Evolutionary conservation across 768 basidiomycete genomes (phyloP), one percentile per base, ranked within the genome.

Genomic region (Fomitopsis pulvina): DNA sequence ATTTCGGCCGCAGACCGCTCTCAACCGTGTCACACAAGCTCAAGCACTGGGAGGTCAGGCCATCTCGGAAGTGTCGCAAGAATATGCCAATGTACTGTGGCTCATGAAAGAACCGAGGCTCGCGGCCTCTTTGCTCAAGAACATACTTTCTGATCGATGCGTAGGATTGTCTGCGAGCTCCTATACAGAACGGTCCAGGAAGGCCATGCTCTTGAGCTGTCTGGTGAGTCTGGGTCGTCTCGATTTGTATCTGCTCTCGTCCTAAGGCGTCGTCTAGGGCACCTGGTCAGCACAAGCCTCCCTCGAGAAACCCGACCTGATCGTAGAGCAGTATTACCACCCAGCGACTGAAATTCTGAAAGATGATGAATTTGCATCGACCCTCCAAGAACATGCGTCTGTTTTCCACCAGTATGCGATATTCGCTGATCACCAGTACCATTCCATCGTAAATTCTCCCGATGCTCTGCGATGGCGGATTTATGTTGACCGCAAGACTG

Each of bases 61-160:
- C 0, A 71, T 78, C 3, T 69, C 70, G n/a, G 72, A 76, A 25
- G 79, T 87, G 21, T 79, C 82, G 0, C 75, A 84, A 58, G 94
- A 96, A 62, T 92, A 91, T 57, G 86, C 95, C 14, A 80, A 84
- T 51, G 92, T 97, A 16, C 74, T 98, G 6, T 98, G 95, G 92
- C 66, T 79, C 9, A 85, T 90, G 52, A 81, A 80, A 39, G 95
- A 99, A 62, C 87, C 92, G 57, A 82, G 81, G 52, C 65, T 85
- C 3, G 94, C 95, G 0, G 84, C 94, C 40, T 83, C 78, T 44
- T 71, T 95, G 47, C 76, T 75, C 45, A 68, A 40, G 45, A 42
- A 54, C 26, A 45, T 12, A 10, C 38, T 27, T 32, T 46, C 45
- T 29, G 8, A 44, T 21, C 3, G 20, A 2, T 34, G 3, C 45